Percentiles rank a stretch among this genome's conserved stretches.
Conservation (phyloP, 768 basidiomycete species). For the Lentinula sp. region DNA sequence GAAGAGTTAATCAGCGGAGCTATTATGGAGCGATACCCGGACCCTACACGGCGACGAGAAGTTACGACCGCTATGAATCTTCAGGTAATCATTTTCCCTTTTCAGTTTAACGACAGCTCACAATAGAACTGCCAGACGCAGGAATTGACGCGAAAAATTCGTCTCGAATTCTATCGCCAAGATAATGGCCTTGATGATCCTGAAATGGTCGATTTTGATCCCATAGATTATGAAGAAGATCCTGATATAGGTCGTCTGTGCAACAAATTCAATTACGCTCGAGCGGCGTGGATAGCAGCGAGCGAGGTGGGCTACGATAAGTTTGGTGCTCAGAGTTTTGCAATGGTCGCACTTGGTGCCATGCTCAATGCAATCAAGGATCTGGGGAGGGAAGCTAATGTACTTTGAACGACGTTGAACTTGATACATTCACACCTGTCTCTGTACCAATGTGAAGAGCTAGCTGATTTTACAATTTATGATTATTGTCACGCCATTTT, state of each 20-base stretch:
- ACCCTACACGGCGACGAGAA: not conserved
- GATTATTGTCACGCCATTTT: no score
- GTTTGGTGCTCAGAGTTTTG: not conserved
- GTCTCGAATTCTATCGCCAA: not conserved
- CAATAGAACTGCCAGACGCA: not conserved
- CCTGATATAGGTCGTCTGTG: not conserved
- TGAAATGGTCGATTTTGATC: constrained; percentile 4
- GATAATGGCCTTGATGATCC: not conserved
- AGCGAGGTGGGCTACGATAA: not conserved
- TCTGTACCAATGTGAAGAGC: no score
- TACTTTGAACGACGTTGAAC: not conserved
- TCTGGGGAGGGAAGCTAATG: not conserved
- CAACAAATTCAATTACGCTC: not conserved
- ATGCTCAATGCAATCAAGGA: not conserved
- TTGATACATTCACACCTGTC: not conserved
- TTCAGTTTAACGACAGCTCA: not conserved
- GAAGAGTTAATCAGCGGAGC: not conserved
- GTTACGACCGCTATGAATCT: not conserved
- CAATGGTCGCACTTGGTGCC: not conserved
- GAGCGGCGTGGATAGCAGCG: constrained; percentile 3
- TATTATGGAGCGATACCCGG: constrained; percentile 1
- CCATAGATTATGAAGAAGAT: constrained; percentile 1
- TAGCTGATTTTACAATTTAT: no score
- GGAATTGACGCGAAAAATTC: not conserved
- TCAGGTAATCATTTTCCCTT: not conserved